Base-by-base conservation (phyloP, 805 yeast species). In the Kodamaea jinghongensis region DNA sequence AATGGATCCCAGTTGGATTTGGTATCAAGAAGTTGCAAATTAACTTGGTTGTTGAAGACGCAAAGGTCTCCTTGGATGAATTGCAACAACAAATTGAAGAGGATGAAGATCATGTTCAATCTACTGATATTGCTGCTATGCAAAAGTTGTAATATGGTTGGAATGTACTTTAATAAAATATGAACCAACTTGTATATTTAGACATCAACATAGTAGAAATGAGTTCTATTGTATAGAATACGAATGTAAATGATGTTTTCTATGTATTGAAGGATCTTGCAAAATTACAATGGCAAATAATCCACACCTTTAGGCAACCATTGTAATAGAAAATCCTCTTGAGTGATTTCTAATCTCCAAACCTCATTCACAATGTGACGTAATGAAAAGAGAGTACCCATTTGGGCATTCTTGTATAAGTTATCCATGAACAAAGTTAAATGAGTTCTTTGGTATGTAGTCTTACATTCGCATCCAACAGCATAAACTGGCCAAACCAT, bases 21-120 rank as follows among this genome's bases (percentile, higher is more conserved):
- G 99, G 99, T 83, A 91, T 93, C 81, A 87, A 87, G 86, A 93
- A 93, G 81, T 83, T 93, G 70, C 99, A 93, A 80, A 86, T 93
- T 75, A 91, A 90, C 90, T 74, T 85, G 75, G 99, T 93, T 67
- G 84, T 93, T 57, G 98, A 93, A 81, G 99, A 93, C 74, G 95
- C 79, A 57, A 83, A 83, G 81, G 96, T 93, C 54, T 87, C 97
- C 51, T 61, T 89, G 60, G 96, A 86, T 56, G 97, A 86, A 42
- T 83, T 93, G 66, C 91, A 86, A 75, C 73, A 71, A 52, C 61
- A 60, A 46, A 76, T 81, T 55, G 87, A 84, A 70, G 97, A 83
- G 65, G 96, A 86, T 70, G 99, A 93, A 80, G 99, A 93, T 78
- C 95, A 89, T 78, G 97, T 93, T 64, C 99, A 93, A 81, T 91